A percentile compares a stretch with the other conserved stretches of the same genome.
These are phyloP conservation scores for Miamiensis avidus DNA, from an alignment of 169 alveolate species.

Conservation along the genomic window DNA sequence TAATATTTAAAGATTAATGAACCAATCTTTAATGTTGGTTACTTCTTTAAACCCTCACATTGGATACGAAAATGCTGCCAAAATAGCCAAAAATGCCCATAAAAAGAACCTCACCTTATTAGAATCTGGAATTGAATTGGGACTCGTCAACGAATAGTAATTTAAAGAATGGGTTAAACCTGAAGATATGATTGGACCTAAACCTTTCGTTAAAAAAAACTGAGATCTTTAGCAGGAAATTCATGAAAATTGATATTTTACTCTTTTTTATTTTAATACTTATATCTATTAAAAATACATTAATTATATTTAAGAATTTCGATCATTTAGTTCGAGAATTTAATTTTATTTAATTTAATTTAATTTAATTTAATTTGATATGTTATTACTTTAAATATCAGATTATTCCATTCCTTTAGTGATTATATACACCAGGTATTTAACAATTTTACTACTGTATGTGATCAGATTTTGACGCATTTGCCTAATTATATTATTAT, in stretches of 20 bases:
- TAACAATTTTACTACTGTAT: neutral
- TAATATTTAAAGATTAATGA: constrained; percentile 61
- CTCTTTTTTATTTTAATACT: no score
- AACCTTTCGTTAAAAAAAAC: neutral
- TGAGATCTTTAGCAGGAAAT: no score
- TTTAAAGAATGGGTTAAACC: constrained; percentile 87
- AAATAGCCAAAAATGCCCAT: constrained; percentile 88
- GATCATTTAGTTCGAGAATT: no score
- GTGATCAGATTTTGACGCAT: neutral
- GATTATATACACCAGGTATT: neutral
- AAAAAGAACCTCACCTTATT: constrained; percentile 76
- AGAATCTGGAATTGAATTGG: constrained; percentile 84
- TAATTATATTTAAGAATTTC: no score
- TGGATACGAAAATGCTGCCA: constrained; percentile 92
- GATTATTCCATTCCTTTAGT: no score
- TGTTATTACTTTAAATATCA: no score
- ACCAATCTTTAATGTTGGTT: constrained; percentile 83
- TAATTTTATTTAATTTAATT: no score
- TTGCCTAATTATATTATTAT: no score
- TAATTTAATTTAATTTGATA: no score
- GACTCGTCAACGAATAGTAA: constrained; percentile 79
- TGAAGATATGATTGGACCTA: constrained; percentile 86
- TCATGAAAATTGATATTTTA: neutral
- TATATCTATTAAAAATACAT: neutral
- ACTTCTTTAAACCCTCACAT: constrained; percentile 92